These are phyloP conservation scores for Penicillium mononematosum DNA, from an alignment of 495 filamentous ascomycete species.

Conservation along the genomic window DNA sequence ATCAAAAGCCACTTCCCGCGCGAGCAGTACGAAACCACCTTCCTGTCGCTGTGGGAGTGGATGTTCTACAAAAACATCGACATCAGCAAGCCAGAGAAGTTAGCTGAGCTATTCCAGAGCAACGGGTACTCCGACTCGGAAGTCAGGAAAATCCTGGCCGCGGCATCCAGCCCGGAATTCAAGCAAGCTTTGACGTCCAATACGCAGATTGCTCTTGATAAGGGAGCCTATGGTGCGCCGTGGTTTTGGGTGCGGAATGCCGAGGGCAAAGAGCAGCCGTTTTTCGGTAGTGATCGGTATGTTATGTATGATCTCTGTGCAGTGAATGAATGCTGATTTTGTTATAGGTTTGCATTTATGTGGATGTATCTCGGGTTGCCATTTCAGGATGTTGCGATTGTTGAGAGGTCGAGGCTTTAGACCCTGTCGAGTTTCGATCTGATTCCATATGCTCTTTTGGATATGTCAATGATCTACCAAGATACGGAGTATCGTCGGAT, in stretches of 20 bases:
- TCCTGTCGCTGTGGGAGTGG: slow-evolving; percentile 44
- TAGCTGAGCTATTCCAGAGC: slow-evolving; percentile 34
- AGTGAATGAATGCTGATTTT: slow-evolving; percentile 8
- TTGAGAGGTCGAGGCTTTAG: slow-evolving; percentile 26
- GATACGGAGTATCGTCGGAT: no score
- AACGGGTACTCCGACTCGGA: slow-evolving; percentile 39
- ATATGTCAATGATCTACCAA: no score
- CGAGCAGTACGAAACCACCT: slow-evolving; percentile 42
- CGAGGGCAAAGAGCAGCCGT: slow-evolving; percentile 59
- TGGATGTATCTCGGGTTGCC: slow-evolving; percentile 42
- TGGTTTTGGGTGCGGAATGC: slow-evolving; percentile 71
- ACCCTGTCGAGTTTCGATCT: no score
- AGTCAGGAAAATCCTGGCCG: slow-evolving; percentile 51
- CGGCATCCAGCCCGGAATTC: slow-evolving; percentile 46
- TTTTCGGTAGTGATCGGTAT: slow-evolving; percentile 75
- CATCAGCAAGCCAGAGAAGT: slow-evolving; percentile 47
- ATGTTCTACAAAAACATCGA: slow-evolving; percentile 49
- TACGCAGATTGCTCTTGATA: slow-evolving; percentile 57
- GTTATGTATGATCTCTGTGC: slow-evolving; percentile 22
- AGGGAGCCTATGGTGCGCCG: slow-evolving; percentile 71
- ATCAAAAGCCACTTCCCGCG: slow-evolving; percentile 54
- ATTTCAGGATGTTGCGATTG: slow-evolving; percentile 33
- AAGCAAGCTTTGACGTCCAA: slow-evolving; percentile 59
- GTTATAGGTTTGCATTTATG: slow-evolving; percentile 37
- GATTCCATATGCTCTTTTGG: no score